A percentile compares a stretch with the other conserved stretches of the same genome.
Conservation (phyloP, 192 early-diverging fungal species). For the Backusella psychrophila region DNA sequence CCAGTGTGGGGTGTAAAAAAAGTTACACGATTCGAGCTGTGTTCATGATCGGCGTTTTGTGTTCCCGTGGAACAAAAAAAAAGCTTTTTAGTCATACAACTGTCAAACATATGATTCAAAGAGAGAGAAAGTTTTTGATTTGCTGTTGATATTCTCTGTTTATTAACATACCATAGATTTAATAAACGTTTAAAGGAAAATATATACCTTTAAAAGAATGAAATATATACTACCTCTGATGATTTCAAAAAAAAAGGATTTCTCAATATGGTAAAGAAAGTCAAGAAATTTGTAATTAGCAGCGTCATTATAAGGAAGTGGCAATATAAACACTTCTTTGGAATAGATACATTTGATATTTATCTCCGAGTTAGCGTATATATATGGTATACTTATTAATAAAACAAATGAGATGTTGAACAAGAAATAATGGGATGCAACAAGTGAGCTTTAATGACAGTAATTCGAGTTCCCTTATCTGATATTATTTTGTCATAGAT, state of each 20-base stretch:
- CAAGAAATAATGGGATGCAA: neutral
- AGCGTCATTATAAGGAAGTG: neutral
- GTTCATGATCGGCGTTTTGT: slow-evolving; percentile 3
- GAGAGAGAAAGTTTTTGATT: neutral
- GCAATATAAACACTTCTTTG: neutral
- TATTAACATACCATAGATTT: neutral
- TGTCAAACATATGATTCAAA: neutral
- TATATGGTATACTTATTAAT: neutral
- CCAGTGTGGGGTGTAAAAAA: neutral
- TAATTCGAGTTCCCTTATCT: neutral
- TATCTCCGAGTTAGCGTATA: neutral
- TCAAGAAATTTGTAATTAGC: neutral
- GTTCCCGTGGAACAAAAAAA: neutral
- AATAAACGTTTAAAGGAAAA: neutral
- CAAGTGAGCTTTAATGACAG: neutral
- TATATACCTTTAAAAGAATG: neutral
- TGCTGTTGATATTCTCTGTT: neutral
- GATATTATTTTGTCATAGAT: neutral
- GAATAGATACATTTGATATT: neutral
- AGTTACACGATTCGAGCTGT: neutral
- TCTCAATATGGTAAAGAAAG: neutral
- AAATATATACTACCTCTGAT: neutral
- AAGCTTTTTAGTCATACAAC: neutral
- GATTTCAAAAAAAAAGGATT: neutral
- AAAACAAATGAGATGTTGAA: neutral